Evolutionary conservation across 306 rosid species (phyloP), one percentile per base, ranked within the genome.

Genomic region (Dalbergia cultrata): DNA sequence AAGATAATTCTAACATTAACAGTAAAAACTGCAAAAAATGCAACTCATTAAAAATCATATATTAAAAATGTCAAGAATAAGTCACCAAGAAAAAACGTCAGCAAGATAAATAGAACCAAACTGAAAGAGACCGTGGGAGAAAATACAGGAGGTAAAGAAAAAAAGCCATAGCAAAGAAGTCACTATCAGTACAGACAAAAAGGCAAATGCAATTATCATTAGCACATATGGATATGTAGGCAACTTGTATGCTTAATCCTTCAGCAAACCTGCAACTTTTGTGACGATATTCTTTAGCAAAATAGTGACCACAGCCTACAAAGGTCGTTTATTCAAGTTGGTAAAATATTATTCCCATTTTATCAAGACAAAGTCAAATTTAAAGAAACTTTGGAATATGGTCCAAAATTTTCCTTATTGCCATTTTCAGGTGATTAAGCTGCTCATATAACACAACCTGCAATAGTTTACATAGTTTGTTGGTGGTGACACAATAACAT

Each of bases 41-140:
- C 35, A 63, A 56, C 75, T 26, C 31, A 26, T 26, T 26, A 26
- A 26, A 26, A 26, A 26, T 39, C n/a, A 44, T 56, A 21, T 33
- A 37, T 33, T 58, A 14, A 71, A 82, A 52, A 70, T 9, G 74
- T 37, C 19, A 10, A 33, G 16, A 50, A 86, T 22, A 76, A 75
- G 75, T 60, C 39, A 34, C 19, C 14, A 1, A 13, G 41, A 49
- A 41, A 22, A 10, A 64, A 69, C 0, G 10, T 66, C 13, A 17
- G 52, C 52, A 6, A 72, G 8, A 76, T 34, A 56, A 68, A 75
- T 18, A 73, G 43, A 45, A 54, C 21, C 60, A 64, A 62, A 45
- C 11, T 8, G 37, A 6, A 59, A 13, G 6, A 58, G 17, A 56
- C 17, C 44, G 21, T 26, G 18, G 13, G 58, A 21, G 44, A 41